Evolutionary conservation across 2,329 filamentous ascomycete genomes (phyloP).

Genomic region (Grosmannia penicillata): DNA sequence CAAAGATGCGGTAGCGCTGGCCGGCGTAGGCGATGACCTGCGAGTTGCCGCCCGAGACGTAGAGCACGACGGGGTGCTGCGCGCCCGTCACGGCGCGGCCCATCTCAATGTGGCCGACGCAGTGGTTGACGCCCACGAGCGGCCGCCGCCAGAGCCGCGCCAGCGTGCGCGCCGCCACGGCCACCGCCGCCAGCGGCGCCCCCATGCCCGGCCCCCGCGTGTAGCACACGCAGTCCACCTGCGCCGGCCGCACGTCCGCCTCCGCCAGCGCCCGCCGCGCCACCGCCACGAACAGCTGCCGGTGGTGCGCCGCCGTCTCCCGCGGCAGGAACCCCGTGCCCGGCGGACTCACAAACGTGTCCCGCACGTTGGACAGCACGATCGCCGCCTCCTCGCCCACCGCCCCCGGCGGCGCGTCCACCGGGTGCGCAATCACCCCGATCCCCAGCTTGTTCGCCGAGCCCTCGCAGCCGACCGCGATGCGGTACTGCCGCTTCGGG

Average conservation of each 20-base stretch:
- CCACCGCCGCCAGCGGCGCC: constrained; percentile 74
- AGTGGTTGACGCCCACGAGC: constrained; percentile 95
- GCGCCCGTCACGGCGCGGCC: constrained; percentile 84
- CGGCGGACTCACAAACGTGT: constrained; percentile 85
- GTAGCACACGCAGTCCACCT: constrained; percentile 89
- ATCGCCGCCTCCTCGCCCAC: constrained; percentile 29
- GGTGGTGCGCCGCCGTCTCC: constrained; percentile 88
- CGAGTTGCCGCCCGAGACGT: constrained; percentile 91
- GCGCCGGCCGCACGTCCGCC: constrained; percentile 42
- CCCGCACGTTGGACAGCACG: constrained; percentile 84
- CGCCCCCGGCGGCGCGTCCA: constrained; percentile 10
- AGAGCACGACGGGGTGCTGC: constrained; percentile 82
- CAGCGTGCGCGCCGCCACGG: constrained; percentile 56
- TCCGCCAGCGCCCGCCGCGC: constrained; percentile 64
- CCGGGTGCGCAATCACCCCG: constrained; percentile 71
- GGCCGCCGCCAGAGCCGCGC: constrained; percentile 72
- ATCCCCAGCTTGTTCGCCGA: constrained; percentile 97
- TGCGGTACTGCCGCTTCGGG: constrained; percentile 23
- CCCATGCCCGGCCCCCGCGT: constrained; percentile 96
- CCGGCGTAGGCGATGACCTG: constrained; percentile 96
- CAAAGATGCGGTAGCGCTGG: constrained; percentile 92
- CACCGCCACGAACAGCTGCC: constrained; percentile 67
- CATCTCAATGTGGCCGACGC: constrained; percentile 98
- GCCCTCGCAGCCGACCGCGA: constrained; percentile 59
- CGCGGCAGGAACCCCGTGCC: constrained; percentile 93